Evolutionary conservation across 352 stramenopile genomes (phyloP), one percentile per base, ranked within the genome.

Genomic region (Halophytophthora polymorphica): DNA sequence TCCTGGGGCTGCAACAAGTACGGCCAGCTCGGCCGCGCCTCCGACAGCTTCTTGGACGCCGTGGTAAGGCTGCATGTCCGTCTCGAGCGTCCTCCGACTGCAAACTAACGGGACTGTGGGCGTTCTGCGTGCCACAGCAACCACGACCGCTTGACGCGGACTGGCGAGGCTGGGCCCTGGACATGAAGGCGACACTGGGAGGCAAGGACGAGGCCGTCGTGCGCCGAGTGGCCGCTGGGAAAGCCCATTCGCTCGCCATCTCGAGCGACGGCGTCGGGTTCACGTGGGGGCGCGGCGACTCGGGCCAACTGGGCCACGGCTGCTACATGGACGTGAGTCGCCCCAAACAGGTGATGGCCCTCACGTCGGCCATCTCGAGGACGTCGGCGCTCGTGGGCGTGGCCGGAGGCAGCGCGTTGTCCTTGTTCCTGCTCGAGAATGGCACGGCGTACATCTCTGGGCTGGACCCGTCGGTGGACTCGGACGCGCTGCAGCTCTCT

Each of bases 1-100:
- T 86, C 78, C 2, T 92, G 78, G 82, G 82, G 82, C 10, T 83
- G 79, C 63, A 86, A 84, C 53, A 76, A 75, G 42, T 89, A 76
- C 25, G 64, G 58, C 2, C 72, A 92, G 44, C 73, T 92, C 7
- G 82, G 82, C 17, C 64, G 78, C 15, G 28, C 15, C 1, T 69
- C 74, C 0, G 60, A 74, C 39, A 56, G 48, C 6, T 59, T 79
- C 21, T 39, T 69, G 0, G 73, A 85, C 25, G 64, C 69, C 21
- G 61, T 60, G 61, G 76, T 85, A 53, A 40, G 70, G 17, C 25
- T 49, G 35, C 6, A 31, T 29, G 19, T 31, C 15, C 14, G 40
- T 13, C 28, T 47, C 21, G 59, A 38, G 58, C 31, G 2, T 40
- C 43, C 17, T 18, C 45, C 39, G 17, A 53, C 10, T 42, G 28